phyloP scores from a whole-genome alignment of 495 filamentous ascomycete genomes.

The Tuber microsphaerosporum region DNA sequence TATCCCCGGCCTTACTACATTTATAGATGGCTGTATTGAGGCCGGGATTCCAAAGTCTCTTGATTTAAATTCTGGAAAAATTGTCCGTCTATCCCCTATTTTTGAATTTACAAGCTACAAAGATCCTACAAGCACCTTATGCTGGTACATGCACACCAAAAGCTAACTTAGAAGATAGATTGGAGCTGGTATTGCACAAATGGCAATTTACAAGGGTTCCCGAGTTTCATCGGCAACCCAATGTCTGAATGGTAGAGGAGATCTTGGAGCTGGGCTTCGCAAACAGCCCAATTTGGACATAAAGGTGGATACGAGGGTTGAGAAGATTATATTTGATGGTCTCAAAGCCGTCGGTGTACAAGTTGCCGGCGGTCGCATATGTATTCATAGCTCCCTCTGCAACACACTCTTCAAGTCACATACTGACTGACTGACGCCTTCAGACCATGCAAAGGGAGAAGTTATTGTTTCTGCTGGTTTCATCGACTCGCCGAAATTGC shows the following conservation, averaged over 20 bases:
- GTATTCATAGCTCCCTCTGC: constrained; percentile 6
- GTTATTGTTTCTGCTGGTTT: constrained; percentile 48
- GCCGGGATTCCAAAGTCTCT: constrained; percentile 24
- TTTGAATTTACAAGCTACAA: neutral
- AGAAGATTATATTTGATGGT: constrained; percentile 30
- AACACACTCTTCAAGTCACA: too few relatives aligned
- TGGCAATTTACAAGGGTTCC: constrained; percentile 32
- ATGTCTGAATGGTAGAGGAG: constrained; percentile 20
- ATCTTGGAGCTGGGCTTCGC: constrained; percentile 24
- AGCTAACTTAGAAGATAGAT: constrained; percentile 10
- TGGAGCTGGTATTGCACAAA: constrained; percentile 28
- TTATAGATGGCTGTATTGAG: constrained; percentile 30
- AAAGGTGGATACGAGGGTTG: constrained; percentile 30
- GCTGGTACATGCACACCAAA: neutral
- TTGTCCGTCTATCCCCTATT: constrained; percentile 11
- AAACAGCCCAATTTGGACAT: constrained; percentile 30
- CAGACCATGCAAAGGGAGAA: constrained; percentile 44
- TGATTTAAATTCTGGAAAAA: constrained; percentile 26
- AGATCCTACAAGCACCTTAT: neutral
- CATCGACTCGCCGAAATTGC: constrained; percentile 49
- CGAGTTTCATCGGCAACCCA: constrained; percentile 27
- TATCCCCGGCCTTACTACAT: constrained; percentile 22
- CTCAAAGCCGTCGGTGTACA: constrained; percentile 32
- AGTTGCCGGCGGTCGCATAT: constrained; percentile 29
- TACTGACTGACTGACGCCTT: constrained; percentile 11